Base-by-base conservation (phyloP, 176 grass and related monocot genomes). In the Cymbopogon citratus region DNA sequence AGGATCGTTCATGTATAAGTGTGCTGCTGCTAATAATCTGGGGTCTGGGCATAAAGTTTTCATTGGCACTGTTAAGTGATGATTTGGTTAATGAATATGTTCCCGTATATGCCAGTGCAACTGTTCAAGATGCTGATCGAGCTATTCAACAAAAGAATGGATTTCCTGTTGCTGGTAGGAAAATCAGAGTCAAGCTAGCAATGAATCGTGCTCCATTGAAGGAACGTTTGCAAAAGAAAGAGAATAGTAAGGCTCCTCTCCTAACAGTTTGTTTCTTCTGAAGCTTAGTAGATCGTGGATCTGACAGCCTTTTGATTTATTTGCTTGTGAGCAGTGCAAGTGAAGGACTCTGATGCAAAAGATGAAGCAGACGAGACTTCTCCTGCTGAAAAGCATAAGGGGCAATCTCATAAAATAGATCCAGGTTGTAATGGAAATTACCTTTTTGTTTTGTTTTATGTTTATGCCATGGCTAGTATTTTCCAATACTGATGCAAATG, bases 101-200 rank as follows among this genome's bases (percentile, higher is more conserved):
- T 75, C 4, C 71, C 11, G 3, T 71, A 83, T 29, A 8, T 85
- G 75, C 71, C 48, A 98, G 92, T 78, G 96, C 92, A 66, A 87
- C 90, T 80, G 85, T 91, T 83, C 77, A 92, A 85, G 96, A 98
- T 88, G 96, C 91, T 57, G 92, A 91, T 65, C 84, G 80, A 86
- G 85, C 91, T 80, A 86, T 98, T 85, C 68, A 98, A 80, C 77
- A 95, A 66, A 98, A 98, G 87, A 93, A 91, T 82, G 90, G 87
- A 49, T 87, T 78, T 28, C 46, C 73, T 51, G 73, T 95, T 44
- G 83, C 86, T 82, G 85, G 92, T 86, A 93, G 96, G 77, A 98
- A 93, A 87, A 98, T 98, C 40, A 92, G 85, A 83, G 90, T 93
- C 35, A 93, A 95, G 83, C 88, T 93, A 68, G 96, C 96, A 48